Evolutionary conservation across 805 yeast genomes (phyloP).

Genomic region (Saccharomycopsis selenospora): DNA sequence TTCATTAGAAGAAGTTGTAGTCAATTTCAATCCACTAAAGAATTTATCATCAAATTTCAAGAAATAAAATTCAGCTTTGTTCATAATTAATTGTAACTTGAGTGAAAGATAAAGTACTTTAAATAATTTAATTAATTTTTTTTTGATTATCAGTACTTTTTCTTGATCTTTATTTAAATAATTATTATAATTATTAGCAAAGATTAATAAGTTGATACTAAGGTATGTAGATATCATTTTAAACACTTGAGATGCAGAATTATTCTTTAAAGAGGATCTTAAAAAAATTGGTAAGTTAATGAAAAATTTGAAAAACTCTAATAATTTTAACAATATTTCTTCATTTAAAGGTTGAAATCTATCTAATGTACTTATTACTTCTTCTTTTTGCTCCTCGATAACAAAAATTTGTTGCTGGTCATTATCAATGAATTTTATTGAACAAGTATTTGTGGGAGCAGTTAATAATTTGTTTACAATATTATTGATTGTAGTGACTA

Average conservation of each 20-base stretch:
- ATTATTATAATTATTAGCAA: conserved; percentile 3
- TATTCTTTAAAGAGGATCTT: conserved; percentile 3
- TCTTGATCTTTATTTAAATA: neutral
- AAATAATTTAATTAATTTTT: neutral
- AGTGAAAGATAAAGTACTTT: conserved; percentile 6
- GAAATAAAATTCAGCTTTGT: conserved; percentile 12
- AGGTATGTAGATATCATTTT: neutral
- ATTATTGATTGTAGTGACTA: neutral
- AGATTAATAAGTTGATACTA: conserved; percentile 5
- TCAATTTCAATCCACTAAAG: conserved; percentile 1
- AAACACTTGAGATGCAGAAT: neutral
- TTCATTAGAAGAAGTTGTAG: neutral
- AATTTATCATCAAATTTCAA: conserved; percentile 4
- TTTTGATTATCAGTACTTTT: conserved; percentile 2
- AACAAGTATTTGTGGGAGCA: too few relatives aligned
- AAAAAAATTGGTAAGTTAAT: conserved; percentile 8
- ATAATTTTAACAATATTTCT: neutral
- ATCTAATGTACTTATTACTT: neutral
- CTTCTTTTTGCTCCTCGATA: too few relatives aligned
- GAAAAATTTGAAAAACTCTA: conserved; percentile 8
- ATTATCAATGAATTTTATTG: too few relatives aligned
- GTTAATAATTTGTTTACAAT: neutral
- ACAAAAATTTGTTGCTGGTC: too few relatives aligned
- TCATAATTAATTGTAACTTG: conserved; percentile 9
- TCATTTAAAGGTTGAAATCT: neutral